Evolutionary conservation across 1,284 basidiomycete species (phyloP), one percentile per base, ranked within the genome.

Genomic region (Ustilago loliicola): DNA sequence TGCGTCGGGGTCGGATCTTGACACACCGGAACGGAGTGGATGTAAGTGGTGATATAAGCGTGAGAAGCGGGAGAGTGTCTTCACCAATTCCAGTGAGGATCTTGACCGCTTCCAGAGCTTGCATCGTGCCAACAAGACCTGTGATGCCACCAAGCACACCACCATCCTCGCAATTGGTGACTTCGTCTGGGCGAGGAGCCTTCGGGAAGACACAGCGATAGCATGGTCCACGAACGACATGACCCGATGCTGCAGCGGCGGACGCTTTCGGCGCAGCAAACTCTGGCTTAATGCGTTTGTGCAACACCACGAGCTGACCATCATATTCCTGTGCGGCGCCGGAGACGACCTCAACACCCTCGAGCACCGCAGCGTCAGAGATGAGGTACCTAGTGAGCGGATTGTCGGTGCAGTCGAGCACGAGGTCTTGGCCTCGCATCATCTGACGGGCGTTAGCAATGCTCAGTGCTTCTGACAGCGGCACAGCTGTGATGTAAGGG

Each of bases 391-490:
- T 92, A 0, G 94, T 96, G 3, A 92, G 90, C 2, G 93, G 91
- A 74, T 97, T 96, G 87, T 99, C 96, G 2, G 95, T 98, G 88
- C 96, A 98, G 88, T 99, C 97, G 17, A 99, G 89, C 54, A 98
- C 90, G 48, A 98, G 87, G 83, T 94, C 91, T 38, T 85, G 79
- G 1, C 63, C 66, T 1, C 54, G 36, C 48, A 81, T 68, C 25
- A 82, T 50, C 27, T 53, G 30, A 2, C 75, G 66, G 1, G 84
- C 84, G 61, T 86, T 86, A 23, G 55, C 32, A 0, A 79, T 38
- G 25, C 60, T 66, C 11, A 86, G 53, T 2, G 74, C 59, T 15
- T 53, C 68, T 1, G 52, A 29, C 15, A 80, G 23, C 2, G 84
- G 67, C 3, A 61, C 57, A 11, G 82, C 71, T 11, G 52, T 66